Conservation (phyloP, 2,329 filamentous ascomycete species). For the Colletotrichum aenigma region DNA sequence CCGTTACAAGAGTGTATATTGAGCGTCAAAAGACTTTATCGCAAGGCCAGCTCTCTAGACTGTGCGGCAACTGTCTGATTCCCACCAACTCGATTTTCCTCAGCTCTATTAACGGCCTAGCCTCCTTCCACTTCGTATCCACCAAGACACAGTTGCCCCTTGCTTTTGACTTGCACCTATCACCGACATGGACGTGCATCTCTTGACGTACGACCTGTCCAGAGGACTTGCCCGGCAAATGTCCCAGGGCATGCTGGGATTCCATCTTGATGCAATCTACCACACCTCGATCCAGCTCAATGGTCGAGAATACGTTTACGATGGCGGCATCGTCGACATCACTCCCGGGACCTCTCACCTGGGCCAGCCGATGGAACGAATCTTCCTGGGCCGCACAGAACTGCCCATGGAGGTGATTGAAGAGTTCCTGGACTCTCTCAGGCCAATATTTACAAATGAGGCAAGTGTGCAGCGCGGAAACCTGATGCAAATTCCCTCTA, state of each 20-base stretch:
- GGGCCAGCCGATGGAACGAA: conserved; percentile 78
- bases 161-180: neutral
- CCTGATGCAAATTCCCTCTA: neutral
- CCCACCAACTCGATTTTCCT: neutral
- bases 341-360: conserved; percentile 84
- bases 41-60: neutral
- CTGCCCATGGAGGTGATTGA: conserved; percentile 81
- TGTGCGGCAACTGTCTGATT: neutral
- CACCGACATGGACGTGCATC: conserved; percentile 70
- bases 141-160: neutral
- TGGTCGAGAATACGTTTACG: conserved; percentile 89
- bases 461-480: conserved; percentile 39
- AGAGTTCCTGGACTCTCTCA: conserved; percentile 86
- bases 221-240: conserved; percentile 60
- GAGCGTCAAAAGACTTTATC: neutral
- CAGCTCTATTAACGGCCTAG: neutral
- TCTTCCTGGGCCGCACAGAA: conserved; percentile 77
- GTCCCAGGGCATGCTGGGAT: conserved; percentile 57
- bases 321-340: conserved; percentile 84
- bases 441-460: conserved; percentile 81
- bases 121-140: too few relatives aligned
- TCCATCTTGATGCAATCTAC: conserved; percentile 87
- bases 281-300: conserved; percentile 89
- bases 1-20: neutral
- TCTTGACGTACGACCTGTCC: conserved; percentile 82